A percentile compares a stretch with the other conserved stretches of the same genome.
phyloP scores from a whole-genome alignment of 1,284 basidiomycete species.

The Ceratobasidium sp. region DNA sequence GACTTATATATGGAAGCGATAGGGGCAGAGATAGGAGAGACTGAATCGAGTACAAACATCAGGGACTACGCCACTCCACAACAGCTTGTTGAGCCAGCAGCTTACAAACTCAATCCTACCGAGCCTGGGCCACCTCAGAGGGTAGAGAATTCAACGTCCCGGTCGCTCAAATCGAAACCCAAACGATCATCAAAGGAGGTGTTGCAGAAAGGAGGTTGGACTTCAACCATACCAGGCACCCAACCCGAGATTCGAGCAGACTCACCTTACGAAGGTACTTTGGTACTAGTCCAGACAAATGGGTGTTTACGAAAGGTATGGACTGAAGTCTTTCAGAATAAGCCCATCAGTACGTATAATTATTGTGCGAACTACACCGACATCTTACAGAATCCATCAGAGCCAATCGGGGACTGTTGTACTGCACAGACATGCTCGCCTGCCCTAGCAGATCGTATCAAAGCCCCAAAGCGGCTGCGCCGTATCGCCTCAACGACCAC shows the following conservation, averaged over 20 bases:
- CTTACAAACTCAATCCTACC: not conserved
- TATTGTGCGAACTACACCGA: no score
- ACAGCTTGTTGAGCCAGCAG: not conserved
- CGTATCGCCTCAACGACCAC: not conserved
- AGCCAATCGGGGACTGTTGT: not conserved
- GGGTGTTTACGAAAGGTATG: slow-evolving; percentile 11
- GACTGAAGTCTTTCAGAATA: slow-evolving; percentile 7
- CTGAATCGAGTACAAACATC: no score
- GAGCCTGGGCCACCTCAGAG: not conserved
- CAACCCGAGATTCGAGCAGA: not conserved
- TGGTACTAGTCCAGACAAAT: slow-evolving; percentile 2
- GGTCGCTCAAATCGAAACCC: not conserved
- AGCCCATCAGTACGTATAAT: no score
- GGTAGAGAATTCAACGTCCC: not conserved
- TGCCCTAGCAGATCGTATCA: not conserved
- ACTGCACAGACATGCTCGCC: not conserved
- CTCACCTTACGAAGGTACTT: not conserved
- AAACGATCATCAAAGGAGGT: not conserved
- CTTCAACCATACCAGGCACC: not conserved
- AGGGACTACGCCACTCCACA: not conserved
- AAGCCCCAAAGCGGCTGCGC: not conserved
- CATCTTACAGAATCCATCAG: no score
- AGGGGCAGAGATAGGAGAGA: no score
- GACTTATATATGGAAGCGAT: not conserved
- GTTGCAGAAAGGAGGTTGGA: slow-evolving; percentile 5